These are phyloP conservation scores for Coemansia sp. DNA, from an alignment of 192 early-diverging fungal species.

Conservation along the genomic window DNA sequence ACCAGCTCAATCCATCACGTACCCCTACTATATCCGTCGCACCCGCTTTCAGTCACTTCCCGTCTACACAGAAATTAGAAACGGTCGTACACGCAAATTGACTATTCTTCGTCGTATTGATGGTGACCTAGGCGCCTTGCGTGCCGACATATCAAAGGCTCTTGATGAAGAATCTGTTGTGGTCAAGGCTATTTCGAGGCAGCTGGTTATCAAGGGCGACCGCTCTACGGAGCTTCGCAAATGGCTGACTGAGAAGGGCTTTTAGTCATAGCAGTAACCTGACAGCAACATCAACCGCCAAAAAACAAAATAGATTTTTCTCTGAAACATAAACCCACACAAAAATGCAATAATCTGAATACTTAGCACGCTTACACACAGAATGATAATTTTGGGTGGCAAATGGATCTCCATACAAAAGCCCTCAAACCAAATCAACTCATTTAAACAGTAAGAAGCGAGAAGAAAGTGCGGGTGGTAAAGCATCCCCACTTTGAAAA, in stretches of 20 bases:
- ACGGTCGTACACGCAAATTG: conserved; percentile 62
- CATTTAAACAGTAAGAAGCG: conserved; percentile 3
- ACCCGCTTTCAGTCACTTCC: conserved; percentile 64
- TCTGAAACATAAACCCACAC: not conserved
- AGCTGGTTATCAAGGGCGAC: conserved; percentile 61
- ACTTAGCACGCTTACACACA: not conserved
- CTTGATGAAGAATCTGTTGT: conserved; percentile 28
- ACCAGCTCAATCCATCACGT: conserved; percentile 5
- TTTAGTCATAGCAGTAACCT: conserved; percentile 25
- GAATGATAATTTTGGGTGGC: not conserved
- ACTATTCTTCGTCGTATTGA: conserved; percentile 71
- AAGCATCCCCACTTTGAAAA: not conserved
- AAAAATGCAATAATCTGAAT: not conserved
- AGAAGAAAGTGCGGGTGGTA: conserved; percentile 3
- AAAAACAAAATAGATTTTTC: not conserved
- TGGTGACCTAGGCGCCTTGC: conserved; percentile 61
- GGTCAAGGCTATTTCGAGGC: conserved; percentile 51
- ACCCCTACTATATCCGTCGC: conserved; percentile 65
- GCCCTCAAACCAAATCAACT: not conserved
- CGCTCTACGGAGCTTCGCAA: conserved; percentile 50
- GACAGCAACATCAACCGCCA: not conserved
- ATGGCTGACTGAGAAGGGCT: conserved; percentile 60
- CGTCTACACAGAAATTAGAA: conserved; percentile 69
- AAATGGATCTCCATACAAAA: conserved; percentile 6
- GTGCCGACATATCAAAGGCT: conserved; percentile 18